Conservation (phyloP, 345 rosid genomes). For the Lepidium sativum region DNA sequence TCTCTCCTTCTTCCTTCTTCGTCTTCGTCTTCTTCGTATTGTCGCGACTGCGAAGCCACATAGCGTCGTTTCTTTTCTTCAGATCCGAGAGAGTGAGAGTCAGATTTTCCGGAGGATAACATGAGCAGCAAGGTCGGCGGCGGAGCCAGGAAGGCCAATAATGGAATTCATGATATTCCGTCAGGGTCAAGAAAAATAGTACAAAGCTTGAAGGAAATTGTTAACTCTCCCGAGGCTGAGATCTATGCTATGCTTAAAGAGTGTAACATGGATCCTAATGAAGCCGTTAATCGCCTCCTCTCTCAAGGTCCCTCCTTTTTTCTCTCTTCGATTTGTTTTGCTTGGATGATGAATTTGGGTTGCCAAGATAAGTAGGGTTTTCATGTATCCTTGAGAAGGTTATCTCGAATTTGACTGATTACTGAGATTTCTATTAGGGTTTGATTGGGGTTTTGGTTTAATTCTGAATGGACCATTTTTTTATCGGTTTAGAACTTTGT, state of each 20-base stretch:
- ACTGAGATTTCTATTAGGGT: conserved; percentile 16
- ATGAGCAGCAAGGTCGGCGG: conserved; percentile 58
- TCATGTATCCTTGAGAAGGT: neutral
- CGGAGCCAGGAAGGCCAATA: conserved; percentile 39
- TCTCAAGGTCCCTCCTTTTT: conserved; percentile 51
- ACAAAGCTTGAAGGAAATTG: conserved; percentile 91
- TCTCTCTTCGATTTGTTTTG: neutral
- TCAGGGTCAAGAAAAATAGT: conserved; percentile 73
- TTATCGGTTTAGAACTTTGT: neutral
- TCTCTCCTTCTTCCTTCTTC: neutral
- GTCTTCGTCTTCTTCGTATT: conserved; percentile 1
- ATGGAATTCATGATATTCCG: conserved; percentile 63
- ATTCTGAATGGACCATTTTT: neutral
- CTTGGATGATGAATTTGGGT: neutral
- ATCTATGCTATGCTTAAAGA: conserved; percentile 95
- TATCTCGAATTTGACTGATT: neutral
- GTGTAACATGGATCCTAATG: conserved; percentile 98
- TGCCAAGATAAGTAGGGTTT: neutral
- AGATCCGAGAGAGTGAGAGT: conserved; percentile 26
- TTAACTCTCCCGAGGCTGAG: conserved; percentile 83
- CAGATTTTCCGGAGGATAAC: conserved; percentile 16
- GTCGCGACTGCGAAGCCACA: neutral
- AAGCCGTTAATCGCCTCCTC: conserved; percentile 91
- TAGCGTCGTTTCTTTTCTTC: neutral
- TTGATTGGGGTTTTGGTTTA: conserved; percentile 8